Evolutionary conservation across 1,284 basidiomycete genomes (phyloP).

Genomic region (Limonomyces culmigenus): DNA sequence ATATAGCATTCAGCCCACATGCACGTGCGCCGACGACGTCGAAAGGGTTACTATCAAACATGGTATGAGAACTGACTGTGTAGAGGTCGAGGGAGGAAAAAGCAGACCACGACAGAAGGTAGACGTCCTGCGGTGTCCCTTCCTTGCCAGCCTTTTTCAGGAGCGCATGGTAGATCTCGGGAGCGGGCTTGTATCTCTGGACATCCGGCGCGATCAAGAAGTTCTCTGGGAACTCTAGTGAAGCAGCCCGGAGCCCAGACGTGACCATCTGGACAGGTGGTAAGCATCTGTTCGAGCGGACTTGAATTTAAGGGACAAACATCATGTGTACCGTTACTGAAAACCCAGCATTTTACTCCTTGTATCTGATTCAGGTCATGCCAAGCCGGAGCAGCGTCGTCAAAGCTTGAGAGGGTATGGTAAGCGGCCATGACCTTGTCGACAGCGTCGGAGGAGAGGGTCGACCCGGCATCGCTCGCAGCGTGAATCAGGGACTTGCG

Average conservation of each 20-base stretch:
- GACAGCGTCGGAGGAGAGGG: conserved; percentile 6
- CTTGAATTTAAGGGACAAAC: not conserved
- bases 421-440: conserved; percentile 12
- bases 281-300: not conserved
- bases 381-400: not conserved
- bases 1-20: conserved; percentile 14
- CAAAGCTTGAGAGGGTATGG: not conserved
- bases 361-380: conserved; percentile 11
- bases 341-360: conserved; percentile 10
- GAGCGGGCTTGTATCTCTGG: conserved; percentile 13
- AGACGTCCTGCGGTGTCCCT: conserved; percentile 9
- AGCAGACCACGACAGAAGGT: conserved; percentile 9
- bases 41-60: conserved; percentile 16
- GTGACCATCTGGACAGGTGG: not conserved
- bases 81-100: not conserved
- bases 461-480: conserved; percentile 9
- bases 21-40: conserved; percentile 16
- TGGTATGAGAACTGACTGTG: not conserved
- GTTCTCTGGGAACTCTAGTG: not conserved
- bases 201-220: conserved; percentile 2
- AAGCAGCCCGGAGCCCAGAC: not conserved
- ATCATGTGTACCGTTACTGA: conserved; percentile 13
- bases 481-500: conserved; percentile 13
- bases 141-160: conserved; percentile 8
- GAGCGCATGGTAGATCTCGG: conserved; percentile 12